Base-by-base conservation (phyloP, 1,284 basidiomycete genomes). In the Athelia sp. region DNA sequence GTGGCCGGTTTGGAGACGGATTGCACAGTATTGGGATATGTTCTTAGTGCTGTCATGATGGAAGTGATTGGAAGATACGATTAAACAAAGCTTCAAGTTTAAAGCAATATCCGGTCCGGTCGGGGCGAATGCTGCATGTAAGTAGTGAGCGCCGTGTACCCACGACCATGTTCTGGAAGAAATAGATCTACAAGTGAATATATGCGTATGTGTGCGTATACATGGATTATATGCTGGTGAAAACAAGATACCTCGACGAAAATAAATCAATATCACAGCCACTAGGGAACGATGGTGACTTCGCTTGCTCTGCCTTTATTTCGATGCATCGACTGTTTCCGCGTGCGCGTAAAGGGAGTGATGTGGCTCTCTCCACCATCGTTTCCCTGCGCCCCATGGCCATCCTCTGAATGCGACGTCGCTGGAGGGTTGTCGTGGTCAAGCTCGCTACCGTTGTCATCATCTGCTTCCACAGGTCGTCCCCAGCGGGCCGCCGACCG, bases 341-440 rank as follows among this genome's bases (percentile, higher is more conserved):
- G 26, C 4, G 26, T 40, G 50, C 79, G 72, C n/a, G 86, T 87
- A 42, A 88, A 69, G 11, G 80, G 81, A 10, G 82, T 81, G 23
- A 74, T 60, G 47, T 75, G 74, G 14, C 70, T 69, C 50, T 70
- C 64, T 40, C 68, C 56, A 31, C 58, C 60, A 46, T 67, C 56
- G 47, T 58, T 70, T 42, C 44, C 58, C 32, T 50, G 51, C 43
- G 59, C 56, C 32, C 65, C 54, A 14, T 50, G 52, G 36, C 69
- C 62, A 38, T 71, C 66, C 19, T 73, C 71, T 9, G 62, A 60
- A 35, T 68, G 61, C n/a, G 63, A 57, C 34, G 70, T 66, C 9
- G 61, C 59, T 15, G 19, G 52, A 36, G n/a, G 56, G 43, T 3
- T 53, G 55, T 46, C 14, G 50, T 47, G 26, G n/a, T 52, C 56